Evolutionary conservation across 306 rosid genomes (phyloP).

Genomic region (Castanopsis chinensis): DNA sequence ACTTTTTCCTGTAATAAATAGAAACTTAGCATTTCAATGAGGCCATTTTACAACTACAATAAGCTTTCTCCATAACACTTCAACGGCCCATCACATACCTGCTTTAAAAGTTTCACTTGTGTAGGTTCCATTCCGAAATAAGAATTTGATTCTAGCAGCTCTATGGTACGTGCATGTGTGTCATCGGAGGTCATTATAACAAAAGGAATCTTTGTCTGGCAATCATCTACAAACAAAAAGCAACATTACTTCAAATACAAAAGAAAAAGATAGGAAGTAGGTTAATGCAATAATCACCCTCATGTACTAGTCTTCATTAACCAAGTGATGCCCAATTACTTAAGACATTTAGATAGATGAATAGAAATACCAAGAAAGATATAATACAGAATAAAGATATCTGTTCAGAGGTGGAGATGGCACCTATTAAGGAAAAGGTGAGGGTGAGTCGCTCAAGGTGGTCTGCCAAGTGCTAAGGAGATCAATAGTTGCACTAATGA

Average conservation of each 20-base stretch:
- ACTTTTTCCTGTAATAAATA: slow-evolving; percentile 80
- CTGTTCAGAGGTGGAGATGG: background rate
- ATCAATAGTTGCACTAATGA: background rate
- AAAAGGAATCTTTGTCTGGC: slow-evolving; percentile 54
- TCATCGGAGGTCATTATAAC: slow-evolving; percentile 98
- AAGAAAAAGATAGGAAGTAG: slow-evolving; percentile 6
- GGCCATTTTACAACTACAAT: slow-evolving; percentile 12
- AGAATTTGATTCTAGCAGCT: slow-evolving; percentile 74
- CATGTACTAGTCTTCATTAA: background rate
- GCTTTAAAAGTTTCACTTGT: slow-evolving; percentile 93
- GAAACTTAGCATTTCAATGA: slow-evolving; percentile 11
- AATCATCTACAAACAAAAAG: slow-evolving; percentile 48
- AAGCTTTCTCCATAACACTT: slow-evolving; percentile 18
- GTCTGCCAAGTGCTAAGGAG: background rate
- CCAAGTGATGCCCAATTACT: background rate
- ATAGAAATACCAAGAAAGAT: background rate
- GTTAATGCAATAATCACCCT: slow-evolving; percentile 1
- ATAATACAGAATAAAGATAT: background rate
- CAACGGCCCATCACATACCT: slow-evolving; percentile 42
- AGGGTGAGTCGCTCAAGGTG: background rate
- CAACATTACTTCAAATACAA: slow-evolving; percentile 23
- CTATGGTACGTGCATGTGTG: slow-evolving; percentile 71
- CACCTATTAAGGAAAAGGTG: background rate
- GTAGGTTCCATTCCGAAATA: slow-evolving; percentile 90
- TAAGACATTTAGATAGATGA: background rate